Percentiles rank a stretch among this genome's conserved stretches.
These are phyloP conservation scores for Sporothrix brasiliensis DNA, from an alignment of 2,329 filamentous ascomycete genomes.

Conservation along the genomic window DNA sequence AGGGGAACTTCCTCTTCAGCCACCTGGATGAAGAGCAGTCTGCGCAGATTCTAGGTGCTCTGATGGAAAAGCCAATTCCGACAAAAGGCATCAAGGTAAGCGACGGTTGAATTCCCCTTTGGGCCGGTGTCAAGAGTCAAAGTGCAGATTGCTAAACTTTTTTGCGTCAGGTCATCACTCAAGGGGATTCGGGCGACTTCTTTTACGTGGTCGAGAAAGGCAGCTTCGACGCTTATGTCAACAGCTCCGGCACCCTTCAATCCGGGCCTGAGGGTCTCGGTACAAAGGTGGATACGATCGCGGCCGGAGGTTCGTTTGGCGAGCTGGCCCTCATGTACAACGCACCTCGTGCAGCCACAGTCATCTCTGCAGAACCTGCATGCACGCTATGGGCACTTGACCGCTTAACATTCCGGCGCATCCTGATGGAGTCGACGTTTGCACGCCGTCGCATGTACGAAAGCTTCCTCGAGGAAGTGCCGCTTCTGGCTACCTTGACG, in stretches of 20 bases:
- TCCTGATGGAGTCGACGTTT: constrained; percentile 97
- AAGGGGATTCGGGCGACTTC: constrained; percentile 94
- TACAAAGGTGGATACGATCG: constrained; percentile 76
- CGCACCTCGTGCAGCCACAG: constrained; percentile 90
- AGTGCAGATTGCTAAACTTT: background rate
- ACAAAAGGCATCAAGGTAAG: constrained; percentile 77
- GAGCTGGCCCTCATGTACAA: constrained; percentile 99
- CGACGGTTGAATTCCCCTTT: background rate
- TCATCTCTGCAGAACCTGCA: constrained; percentile 75
- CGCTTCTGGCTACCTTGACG: constrained; percentile 78
- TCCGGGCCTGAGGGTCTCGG: constrained; percentile 82
- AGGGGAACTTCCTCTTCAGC: constrained; percentile 89
- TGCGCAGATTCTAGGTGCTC: constrained; percentile 79
- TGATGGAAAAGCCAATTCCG: constrained; percentile 94
- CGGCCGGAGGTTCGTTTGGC: constrained; percentile 89
- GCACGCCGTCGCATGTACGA: constrained; percentile 96
- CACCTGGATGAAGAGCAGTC: constrained; percentile 94
- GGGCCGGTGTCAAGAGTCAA: no score
- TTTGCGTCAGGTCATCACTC: constrained; percentile 75
- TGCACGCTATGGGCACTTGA: constrained; percentile 93
- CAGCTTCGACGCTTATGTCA: constrained; percentile 88
- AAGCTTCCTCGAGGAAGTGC: constrained; percentile 91
- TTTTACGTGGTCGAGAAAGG: constrained; percentile 97
- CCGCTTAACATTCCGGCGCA: constrained; percentile 93
- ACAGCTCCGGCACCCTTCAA: constrained; percentile 73